Percentiles rank a stretch among this genome's conserved stretches.
These are phyloP conservation scores for Aureobasidium sp. DNA, from an alignment of 2,329 filamentous ascomycete species.

Conservation along the genomic window DNA sequence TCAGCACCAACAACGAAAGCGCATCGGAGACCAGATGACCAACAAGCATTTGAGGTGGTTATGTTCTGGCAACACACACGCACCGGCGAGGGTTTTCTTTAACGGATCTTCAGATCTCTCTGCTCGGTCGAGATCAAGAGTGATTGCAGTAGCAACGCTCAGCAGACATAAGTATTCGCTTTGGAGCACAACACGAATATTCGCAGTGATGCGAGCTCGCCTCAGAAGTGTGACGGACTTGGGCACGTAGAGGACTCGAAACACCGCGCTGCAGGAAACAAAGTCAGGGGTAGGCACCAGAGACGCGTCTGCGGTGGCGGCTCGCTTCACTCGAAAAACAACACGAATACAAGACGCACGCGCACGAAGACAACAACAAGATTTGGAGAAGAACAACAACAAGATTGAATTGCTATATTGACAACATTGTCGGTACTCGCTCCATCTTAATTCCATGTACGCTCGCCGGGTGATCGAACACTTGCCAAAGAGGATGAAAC, in stretches of 20 bases:
- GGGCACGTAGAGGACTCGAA: too few species aligned
- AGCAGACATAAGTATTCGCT: too few species aligned
- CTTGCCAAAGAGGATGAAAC: not conserved
- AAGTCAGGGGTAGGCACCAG: not conserved
- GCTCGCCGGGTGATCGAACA: not conserved
- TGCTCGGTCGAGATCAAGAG: too few species aligned
- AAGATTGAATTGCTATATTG: not conserved
- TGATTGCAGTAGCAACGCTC: too few species aligned
- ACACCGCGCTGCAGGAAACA: not conserved
- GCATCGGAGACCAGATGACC: too few species aligned
- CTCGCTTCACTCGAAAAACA: not conserved
- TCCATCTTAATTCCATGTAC: slow-evolving; percentile 1
- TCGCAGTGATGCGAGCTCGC: too few species aligned
- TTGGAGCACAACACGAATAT: too few species aligned
- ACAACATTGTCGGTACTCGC: not conserved
- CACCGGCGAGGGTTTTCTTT: too few species aligned
- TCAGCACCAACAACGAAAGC: too few species aligned
- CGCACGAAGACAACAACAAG: not conserved
- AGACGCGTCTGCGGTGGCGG: not conserved
- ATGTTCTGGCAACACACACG: too few species aligned
- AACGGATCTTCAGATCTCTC: too few species aligned
- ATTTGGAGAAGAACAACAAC: not conserved
- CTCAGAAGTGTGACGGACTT: not conserved
- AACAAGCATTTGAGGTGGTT: too few species aligned
- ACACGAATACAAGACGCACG: not conserved